Evolutionary conservation across 306 rosid genomes (phyloP).

Genomic region (Morella rubra): DNA sequence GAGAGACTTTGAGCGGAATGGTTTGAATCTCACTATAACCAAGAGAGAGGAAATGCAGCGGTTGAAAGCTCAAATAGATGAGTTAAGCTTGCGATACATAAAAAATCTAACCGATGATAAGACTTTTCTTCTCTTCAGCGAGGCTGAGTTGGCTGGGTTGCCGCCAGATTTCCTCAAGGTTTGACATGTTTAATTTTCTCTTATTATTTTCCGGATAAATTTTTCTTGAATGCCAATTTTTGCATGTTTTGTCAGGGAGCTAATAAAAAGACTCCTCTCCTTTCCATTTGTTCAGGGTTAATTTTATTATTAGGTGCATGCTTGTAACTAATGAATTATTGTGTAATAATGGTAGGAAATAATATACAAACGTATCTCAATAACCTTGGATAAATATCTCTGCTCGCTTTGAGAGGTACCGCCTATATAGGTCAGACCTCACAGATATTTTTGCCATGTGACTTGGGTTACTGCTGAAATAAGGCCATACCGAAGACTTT

Average conservation of each 20-base stretch:
- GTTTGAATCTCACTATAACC: conserved; percentile 80
- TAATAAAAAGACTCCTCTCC: neutral
- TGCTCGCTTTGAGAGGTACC: neutral
- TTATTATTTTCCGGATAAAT: neutral
- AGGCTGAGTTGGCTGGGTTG: conserved; percentile 80
- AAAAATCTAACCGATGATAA: conserved; percentile 72
- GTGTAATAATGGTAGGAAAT: no score
- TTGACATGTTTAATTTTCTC: conserved; percentile 18
- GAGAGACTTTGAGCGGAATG: conserved; percentile 90
- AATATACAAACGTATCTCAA: neutral
- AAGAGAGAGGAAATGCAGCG: conserved; percentile 84
- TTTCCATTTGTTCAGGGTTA: conserved; percentile 10
- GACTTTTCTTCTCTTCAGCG: conserved; percentile 53
- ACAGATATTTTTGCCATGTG: neutral
- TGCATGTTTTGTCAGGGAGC: conserved; percentile 23
- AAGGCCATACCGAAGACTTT: neutral
- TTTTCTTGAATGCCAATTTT: conserved; percentile 7
- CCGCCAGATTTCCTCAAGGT: conserved; percentile 84
- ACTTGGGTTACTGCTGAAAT: neutral
- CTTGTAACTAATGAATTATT: neutral
- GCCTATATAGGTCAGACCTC: neutral
- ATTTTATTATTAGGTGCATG: conserved; percentile 22
- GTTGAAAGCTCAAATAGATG: conserved; percentile 66
- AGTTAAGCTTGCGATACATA: conserved; percentile 67
- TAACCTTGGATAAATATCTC: neutral